Evolutionary conservation across 2,329 filamentous ascomycete species (phyloP).

Genomic region (Bipolaris gigantea): DNA sequence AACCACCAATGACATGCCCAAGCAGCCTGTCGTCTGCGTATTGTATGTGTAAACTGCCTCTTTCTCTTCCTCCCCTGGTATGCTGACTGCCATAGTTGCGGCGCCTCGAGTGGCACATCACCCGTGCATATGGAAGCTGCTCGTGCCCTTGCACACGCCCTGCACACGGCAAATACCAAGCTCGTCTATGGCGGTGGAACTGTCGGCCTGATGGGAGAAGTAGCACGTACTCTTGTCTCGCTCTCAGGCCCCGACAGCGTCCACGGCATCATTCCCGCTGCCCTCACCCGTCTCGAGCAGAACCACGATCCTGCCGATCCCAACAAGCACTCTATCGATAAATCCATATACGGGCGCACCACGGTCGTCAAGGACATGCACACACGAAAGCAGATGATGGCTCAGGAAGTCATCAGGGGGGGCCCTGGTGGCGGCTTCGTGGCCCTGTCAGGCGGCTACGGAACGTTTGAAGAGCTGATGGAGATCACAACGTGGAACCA

Average conservation of each 20-base stretch:
- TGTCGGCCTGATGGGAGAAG: constrained; percentile 90
- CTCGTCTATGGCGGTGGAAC: constrained; percentile 96
- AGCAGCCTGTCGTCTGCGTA: constrained; percentile 76
- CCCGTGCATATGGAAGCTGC: constrained; percentile 78
- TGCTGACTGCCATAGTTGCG: constrained; percentile 63
- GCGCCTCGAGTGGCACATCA: constrained; percentile 72
- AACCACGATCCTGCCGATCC: constrained; percentile 55
- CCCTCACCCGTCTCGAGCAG: constrained; percentile 78
- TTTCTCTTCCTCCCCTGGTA: background rate
- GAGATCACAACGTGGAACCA: constrained; percentile 95
- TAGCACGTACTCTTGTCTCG: constrained; percentile 82
- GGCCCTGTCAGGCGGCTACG: constrained; percentile 84
- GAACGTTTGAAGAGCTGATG: constrained; percentile 94
- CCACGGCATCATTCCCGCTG: constrained; percentile 90
- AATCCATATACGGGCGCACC: constrained; percentile 73
- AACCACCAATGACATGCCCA: constrained; percentile 16
- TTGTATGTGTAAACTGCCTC: constrained; percentile 59
- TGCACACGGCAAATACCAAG: constrained; percentile 75
- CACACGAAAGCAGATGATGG: constrained; percentile 93
- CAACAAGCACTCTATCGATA: constrained; percentile 56
- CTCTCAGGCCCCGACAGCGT: constrained; percentile 79
- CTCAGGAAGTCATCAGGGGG: constrained; percentile 77
- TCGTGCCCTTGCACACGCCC: constrained; percentile 68
- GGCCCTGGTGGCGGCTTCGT: constrained; percentile 87
- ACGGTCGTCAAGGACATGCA: constrained; percentile 96